Evolutionary conservation across 805 yeast species (phyloP).

Genomic region (Candida anglica): DNA sequence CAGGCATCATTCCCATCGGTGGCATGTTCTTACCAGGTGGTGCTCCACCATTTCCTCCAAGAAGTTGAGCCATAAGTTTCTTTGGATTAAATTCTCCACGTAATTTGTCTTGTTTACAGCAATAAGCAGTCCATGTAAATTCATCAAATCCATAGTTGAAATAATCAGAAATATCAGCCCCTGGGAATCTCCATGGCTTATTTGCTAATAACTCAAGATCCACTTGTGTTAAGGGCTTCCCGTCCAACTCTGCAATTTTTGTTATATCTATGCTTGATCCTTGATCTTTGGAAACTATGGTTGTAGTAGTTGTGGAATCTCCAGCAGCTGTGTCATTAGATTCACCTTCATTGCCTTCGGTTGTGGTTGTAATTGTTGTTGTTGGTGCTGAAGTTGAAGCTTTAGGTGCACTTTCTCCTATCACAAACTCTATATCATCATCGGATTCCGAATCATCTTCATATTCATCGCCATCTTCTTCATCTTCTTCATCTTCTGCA

Average conservation of each 20-base stretch:
- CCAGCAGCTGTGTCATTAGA: constrained; percentile 11
- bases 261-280: constrained; percentile 56
- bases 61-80: constrained; percentile 64
- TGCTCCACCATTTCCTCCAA: constrained; percentile 29
- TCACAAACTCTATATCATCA: constrained; percentile 80
- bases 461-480: constrained; percentile 42
- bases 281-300: constrained; percentile 29
- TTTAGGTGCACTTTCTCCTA: constrained; percentile 36
- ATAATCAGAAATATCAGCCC: constrained; percentile 91
- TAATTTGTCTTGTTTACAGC: constrained; percentile 78
- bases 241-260: constrained; percentile 69
- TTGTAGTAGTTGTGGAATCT: constrained; percentile 25
- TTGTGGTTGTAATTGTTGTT: constrained; percentile 10
- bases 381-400: constrained; percentile 21
- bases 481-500: constrained; percentile 22
- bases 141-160: constrained; percentile 97
- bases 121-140: constrained; percentile 90
- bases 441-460: constrained; percentile 48
- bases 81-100: constrained; percentile 81
- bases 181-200: constrained; percentile 98
- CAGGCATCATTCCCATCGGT: constrained; percentile 8
- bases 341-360: constrained; percentile 11
- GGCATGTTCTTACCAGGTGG: constrained; percentile 6
- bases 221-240: constrained; percentile 76
- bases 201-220: constrained; percentile 79